A percentile compares a stretch with the other conserved stretches of the same genome.
phyloP scores from a whole-genome alignment of 2,329 filamentous ascomycete species.

The Fonsecaea nubica region DNA sequence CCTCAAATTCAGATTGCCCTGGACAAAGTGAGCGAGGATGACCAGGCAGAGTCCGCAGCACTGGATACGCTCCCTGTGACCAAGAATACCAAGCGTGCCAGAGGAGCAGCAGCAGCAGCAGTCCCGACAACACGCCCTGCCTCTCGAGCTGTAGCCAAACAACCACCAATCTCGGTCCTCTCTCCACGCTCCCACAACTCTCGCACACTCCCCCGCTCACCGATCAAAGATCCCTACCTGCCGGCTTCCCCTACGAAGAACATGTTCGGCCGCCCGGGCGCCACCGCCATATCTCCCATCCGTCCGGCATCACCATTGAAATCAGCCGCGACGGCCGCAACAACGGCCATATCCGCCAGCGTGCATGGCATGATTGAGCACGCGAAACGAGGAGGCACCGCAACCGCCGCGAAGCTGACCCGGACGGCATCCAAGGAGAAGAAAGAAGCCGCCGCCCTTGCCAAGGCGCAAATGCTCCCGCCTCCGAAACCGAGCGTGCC shows the following conservation, averaged over 20 bases:
- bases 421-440: conserved; percentile 40
- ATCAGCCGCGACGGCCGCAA: conserved; percentile 45
- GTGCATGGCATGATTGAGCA: conserved; percentile 38
- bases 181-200: conserved; percentile 86
- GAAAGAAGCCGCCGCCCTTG: conserved; percentile 28
- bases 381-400: conserved; percentile 37
- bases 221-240: conserved; percentile 53
- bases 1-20: conserved; percentile 43
- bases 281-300: conserved; percentile 47
- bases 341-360: conserved; percentile 36
- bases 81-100: conserved; percentile 64
- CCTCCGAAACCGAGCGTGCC: conserved; percentile 34
- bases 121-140: conserved; percentile 44
- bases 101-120: conserved; percentile 41
- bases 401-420: conserved; percentile 32
- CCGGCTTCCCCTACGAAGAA: conserved; percentile 46
- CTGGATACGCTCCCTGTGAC: conserved; percentile 65
- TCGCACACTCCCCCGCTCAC: conserved; percentile 67
- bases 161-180: conserved; percentile 66
- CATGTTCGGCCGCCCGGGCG: conserved; percentile 61
- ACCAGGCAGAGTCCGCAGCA: conserved; percentile 32
- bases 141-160: conserved; percentile 47
- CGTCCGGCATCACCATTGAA: conserved; percentile 63
- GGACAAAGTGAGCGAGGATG: conserved; percentile 76
- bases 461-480: conserved; percentile 38